Evolutionary conservation across 306 rosid genomes (phyloP), one percentile per base, ranked within the genome.

Genomic region (Hippophae gyantsensis): DNA sequence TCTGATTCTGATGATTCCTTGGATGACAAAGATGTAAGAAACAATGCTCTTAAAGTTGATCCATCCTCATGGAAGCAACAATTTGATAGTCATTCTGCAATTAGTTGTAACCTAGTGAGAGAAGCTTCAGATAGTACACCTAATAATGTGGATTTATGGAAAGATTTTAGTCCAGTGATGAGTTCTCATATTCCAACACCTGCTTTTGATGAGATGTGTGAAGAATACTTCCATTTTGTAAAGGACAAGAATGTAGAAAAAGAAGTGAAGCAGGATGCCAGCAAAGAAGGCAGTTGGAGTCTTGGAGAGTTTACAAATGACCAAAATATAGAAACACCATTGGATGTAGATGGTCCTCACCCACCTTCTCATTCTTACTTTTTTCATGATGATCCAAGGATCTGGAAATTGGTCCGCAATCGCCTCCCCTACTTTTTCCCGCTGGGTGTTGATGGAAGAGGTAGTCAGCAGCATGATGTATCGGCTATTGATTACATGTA

Each of bases 401-500:
- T 92, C 71, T 81, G 48, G 70, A 78, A 76, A 13, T 79, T 85
- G 70, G 87, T 92, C 56, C 62, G 76, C 46, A 51, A 56, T 52
- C 82, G 96, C 61, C 74, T 87, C 12, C 68, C 61, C 40, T 64
- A 85, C 69, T 87, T 87, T 69, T 71, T 54, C 51, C 98, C 95
- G 0, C 65, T 92, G 4, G 84, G 97, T 60, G 67, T 74, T 43
- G 68, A 59, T 6, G 43, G 64, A 62, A 52, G 65, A 60, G 76
- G 58, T 76, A 81, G 73, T 75, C 83, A 79, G 56, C 86, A 69
- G 49, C 62, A 60, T 44, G 65, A 73, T 56, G 69, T 64, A 66
- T 81, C 89, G 3, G 64, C 64, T 54, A 87, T 92, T 42, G 98
- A 92, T 79, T 92, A 92, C 83, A 81, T 87, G 98, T 83, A 72